phyloP scores from a whole-genome alignment of 805 yeast genomes.

The Torulaspora quercuum region DNA sequence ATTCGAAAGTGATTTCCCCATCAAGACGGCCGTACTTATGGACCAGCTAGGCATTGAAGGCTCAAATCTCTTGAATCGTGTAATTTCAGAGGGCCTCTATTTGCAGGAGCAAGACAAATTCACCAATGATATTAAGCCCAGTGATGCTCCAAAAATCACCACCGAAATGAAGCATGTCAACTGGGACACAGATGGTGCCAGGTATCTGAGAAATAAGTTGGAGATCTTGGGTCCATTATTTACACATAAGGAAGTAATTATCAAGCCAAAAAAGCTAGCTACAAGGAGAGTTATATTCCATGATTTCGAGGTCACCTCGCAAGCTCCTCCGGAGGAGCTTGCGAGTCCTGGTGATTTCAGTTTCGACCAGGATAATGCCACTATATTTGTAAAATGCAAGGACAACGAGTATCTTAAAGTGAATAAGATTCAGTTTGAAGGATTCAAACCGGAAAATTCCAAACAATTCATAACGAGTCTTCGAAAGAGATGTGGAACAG shows the following conservation, averaged over 20 bases:
- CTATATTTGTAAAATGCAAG: conserved; percentile 42
- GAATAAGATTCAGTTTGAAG: conserved; percentile 50
- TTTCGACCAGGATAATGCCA: conserved; percentile 19
- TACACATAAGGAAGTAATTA: conserved; percentile 41
- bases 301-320: conserved; percentile 30
- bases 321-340: conserved; percentile 1
- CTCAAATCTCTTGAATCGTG: conserved; percentile 51
- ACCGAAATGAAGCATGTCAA: conserved; percentile 42
- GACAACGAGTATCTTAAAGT: conserved; percentile 42
- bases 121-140: conserved; percentile 25
- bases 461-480: conserved; percentile 43
- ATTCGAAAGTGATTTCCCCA: conserved; percentile 43
- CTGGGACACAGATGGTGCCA: conserved; percentile 45
- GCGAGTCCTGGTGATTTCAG: conserved; percentile 35
- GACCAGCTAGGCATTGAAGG: conserved; percentile 58
- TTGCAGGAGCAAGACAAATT: conserved; percentile 8
- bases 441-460: conserved; percentile 47
- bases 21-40: conserved; percentile 37
- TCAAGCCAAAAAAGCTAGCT: conserved; percentile 36
- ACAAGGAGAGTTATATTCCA: conserved; percentile 49
- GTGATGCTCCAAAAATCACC: conserved; percentile 56
- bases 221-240: conserved; percentile 57
- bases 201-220: conserved; percentile 41
- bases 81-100: conserved; percentile 39
- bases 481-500: conserved; percentile 42